Evolutionary conservation across 257 asterid genomes (phyloP), one percentile per base, ranked within the genome.

Genomic region (Salvia splendens): DNA sequence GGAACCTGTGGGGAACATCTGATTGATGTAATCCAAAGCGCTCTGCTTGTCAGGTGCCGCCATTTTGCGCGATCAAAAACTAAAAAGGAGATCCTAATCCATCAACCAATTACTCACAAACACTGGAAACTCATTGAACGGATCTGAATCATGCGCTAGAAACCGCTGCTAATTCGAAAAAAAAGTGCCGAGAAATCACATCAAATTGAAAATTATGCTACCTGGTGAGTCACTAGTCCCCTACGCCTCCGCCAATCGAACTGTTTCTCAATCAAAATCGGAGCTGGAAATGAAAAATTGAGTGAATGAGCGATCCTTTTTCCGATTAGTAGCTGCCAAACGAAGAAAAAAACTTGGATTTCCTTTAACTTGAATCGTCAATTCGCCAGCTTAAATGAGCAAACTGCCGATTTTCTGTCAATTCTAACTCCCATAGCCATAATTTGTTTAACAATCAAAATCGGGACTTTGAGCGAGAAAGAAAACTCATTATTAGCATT

Each of bases 1-100:
- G 32, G 45, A 77, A 92, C 98, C 97, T 78, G 97, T 87, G 43
- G 98, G 98, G 68, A 92, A 92, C 96, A 89, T 92, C 86, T 89
- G 95, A 75, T 92, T 92, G 85, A 92, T 92, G 85, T 87, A 89
- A 84, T 92, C 98, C 83, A 89, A 50, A 65, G 96, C 89, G 79
- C 84, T 86, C 82, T 88, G 95, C 79, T 89, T 87, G 72, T 82
- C 96, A 55, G 84, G 73, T 46, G 83, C 63, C 71, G 82, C 95
- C 95, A 88, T 88, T 68, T 54, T 57, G 67, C 51, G 61, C 61
- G 73, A 65, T 54, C 70, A 59, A 66, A 67, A 67, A 64, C 49
- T 72, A 55, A 62, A 60, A 75, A 75, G 42, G 53, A 46, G 45
- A 75, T 63, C 67, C 66, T 36, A 60, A 47, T 45, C 55, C 62